A percentile compares a stretch with the other conserved stretches of the same genome.
phyloP scores from a whole-genome alignment of 1,139 yeast genomes.

The Debaryomyces fabryi region DNA sequence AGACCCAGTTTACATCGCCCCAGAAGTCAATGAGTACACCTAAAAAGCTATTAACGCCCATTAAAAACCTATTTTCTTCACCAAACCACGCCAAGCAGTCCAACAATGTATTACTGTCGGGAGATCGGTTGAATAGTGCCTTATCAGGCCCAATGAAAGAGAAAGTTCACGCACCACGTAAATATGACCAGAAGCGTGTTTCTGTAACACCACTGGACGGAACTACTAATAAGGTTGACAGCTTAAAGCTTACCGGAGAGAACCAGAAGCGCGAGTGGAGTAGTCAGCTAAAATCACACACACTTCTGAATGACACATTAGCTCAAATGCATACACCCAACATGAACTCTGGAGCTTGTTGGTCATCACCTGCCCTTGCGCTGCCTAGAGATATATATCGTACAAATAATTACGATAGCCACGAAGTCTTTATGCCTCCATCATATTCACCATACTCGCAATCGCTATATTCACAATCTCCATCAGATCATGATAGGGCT shows the following conservation, averaged over 20 bases:
- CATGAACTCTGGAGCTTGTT: background rate
- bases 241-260: background rate
- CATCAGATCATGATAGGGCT: background rate
- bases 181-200: background rate
- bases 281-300: background rate
- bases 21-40: conserved; percentile 36
- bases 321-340: background rate
- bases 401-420: background rate
- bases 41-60: conserved; percentile 46
- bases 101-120: conserved; percentile 6
- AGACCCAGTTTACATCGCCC: conserved; percentile 32
- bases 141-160: conserved; percentile 1
- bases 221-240: background rate
- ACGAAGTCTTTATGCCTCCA: background rate
- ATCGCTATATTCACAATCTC: background rate
- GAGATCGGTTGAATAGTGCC: conserved; percentile 9
- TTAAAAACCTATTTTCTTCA: conserved; percentile 40
- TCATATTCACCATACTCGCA: background rate
- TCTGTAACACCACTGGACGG: background rate
- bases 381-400: background rate
- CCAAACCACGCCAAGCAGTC: conserved; percentile 17
- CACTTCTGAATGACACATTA: background rate
- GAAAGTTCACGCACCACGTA: background rate
- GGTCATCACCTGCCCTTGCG: background rate
- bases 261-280: background rate